phyloP scores from a whole-genome alignment of 2,329 filamentous ascomycete species.

The Lachnellula suecica region DNA sequence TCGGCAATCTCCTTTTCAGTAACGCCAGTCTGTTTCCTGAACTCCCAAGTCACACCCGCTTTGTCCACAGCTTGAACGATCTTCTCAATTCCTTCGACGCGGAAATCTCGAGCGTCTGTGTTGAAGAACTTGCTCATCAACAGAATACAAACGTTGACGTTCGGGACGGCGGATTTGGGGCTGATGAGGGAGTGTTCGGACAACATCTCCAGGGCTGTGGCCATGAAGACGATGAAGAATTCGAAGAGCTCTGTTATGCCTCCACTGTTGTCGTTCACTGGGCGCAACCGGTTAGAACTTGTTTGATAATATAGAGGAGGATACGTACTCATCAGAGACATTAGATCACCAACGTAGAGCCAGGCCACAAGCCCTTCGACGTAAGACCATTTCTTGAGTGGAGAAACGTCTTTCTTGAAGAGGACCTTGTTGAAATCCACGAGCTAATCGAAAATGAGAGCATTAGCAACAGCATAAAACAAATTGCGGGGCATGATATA shows the following conservation, averaged over 20 bases:
- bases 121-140: not conserved
- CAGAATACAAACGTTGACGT: not conserved
- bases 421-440: slow-evolving; percentile 13
- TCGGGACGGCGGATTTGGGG: not conserved
- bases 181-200: not conserved
- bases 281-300: not conserved
- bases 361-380: slow-evolving; percentile 10
- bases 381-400: slow-evolving; percentile 13
- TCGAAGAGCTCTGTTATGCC: not conserved
- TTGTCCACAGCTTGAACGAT: not conserved
- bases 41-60: not conserved
- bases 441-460: slow-evolving; percentile 2
- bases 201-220: not conserved
- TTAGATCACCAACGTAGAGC: not conserved
- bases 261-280: slow-evolving; percentile 6
- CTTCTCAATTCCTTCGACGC: not conserved
- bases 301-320: slow-evolving; percentile 32
- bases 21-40: not conserved
- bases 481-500: not conserved
- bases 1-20: not conserved
- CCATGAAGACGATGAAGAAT: not conserved
- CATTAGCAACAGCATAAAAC: not conserved
- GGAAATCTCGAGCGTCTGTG: not conserved
- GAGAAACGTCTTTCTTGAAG: slow-evolving; percentile 15
- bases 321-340: slow-evolving; percentile 10